Percentiles rank a stretch among this genome's conserved stretches.
phyloP scores from a whole-genome alignment of 176 grass and related monocot species.

The Oryza coarctata region DNA sequence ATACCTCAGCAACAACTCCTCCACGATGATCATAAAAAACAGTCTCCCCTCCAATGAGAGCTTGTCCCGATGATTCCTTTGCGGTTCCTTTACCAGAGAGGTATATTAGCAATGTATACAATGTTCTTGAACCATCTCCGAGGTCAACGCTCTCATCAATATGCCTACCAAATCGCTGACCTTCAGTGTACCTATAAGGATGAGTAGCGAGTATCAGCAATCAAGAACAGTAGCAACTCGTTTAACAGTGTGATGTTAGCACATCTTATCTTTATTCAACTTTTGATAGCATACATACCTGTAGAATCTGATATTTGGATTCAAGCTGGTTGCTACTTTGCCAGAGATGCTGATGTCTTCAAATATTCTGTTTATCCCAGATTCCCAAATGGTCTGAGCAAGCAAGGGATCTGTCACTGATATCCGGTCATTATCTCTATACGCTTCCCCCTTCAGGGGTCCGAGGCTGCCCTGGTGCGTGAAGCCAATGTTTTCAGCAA shows the following conservation, averaged over 20 bases:
- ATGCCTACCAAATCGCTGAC: slow-evolving; percentile 88
- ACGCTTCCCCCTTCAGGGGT: slow-evolving; percentile 79
- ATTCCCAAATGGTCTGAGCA: slow-evolving; percentile 82
- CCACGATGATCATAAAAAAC: slow-evolving; percentile 88
- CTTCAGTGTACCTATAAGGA: slow-evolving; percentile 88
- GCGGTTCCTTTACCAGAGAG: slow-evolving; percentile 59
- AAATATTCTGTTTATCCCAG: slow-evolving; percentile 73
- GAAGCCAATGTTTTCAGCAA: slow-evolving; percentile 70
- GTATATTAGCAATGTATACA: slow-evolving; percentile 84
- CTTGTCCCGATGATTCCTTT: slow-evolving; percentile 54
- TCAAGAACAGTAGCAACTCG: background rate
- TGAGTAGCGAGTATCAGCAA: slow-evolving; percentile 1
- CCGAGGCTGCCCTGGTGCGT: slow-evolving; percentile 83
- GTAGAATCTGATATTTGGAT: slow-evolving; percentile 94
- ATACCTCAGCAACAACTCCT: slow-evolving; percentile 83
- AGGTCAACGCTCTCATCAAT: slow-evolving; percentile 77
- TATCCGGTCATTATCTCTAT: slow-evolving; percentile 89
- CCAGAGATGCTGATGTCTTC: slow-evolving; percentile 61
- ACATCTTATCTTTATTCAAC: background rate
- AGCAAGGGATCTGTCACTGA: slow-evolving; percentile 73
- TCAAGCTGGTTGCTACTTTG: slow-evolving; percentile 64
- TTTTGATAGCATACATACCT: slow-evolving; percentile 42
- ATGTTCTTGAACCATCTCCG: slow-evolving; percentile 57
- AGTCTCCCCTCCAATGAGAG: slow-evolving; percentile 83
- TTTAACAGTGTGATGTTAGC: background rate